A percentile compares a stretch with the other conserved stretches of the same genome.
Conservation (phyloP, 805 yeast species). For the Priceomyces carsonii region DNA sequence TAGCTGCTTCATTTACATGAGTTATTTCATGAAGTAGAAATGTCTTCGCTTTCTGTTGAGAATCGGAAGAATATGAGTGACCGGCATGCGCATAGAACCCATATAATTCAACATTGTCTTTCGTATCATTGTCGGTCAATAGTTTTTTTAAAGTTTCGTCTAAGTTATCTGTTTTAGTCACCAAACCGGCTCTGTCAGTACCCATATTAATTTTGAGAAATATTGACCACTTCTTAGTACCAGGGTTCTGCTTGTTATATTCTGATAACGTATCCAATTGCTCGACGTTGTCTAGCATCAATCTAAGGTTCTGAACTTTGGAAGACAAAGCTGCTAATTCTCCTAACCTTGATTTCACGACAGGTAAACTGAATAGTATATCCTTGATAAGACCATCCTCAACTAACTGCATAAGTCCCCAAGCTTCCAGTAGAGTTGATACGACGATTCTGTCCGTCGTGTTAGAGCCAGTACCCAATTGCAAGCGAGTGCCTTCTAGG, state of each 20-base stretch:
- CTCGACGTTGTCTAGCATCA: conserved; percentile 61
- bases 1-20: conserved; percentile 57
- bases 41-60: conserved; percentile 46
- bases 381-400: conserved; percentile 37
- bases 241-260: conserved; percentile 27
- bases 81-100: conserved; percentile 86
- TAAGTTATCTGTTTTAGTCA: conserved; percentile 34
- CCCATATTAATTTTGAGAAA: conserved; percentile 75
- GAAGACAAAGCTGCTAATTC: conserved; percentile 48
- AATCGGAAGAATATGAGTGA: conserved; percentile 58
- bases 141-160: conserved; percentile 30
- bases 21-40: conserved; percentile 56
- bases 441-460: conserved; percentile 56
- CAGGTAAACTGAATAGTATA: conserved; percentile 41
- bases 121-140: conserved; percentile 21
- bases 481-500: conserved; percentile 54
- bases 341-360: conserved; percentile 46
- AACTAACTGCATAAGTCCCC: conserved; percentile 46
- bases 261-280: conserved; percentile 53
- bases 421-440: conserved; percentile 69
- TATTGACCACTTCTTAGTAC: conserved; percentile 53
- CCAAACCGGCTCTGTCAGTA: conserved; percentile 65
- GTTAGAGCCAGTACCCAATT: conserved; percentile 42
- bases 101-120: conserved; percentile 43
- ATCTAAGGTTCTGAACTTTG: conserved; percentile 45